Base-by-base conservation (phyloP, 306 rosid genomes). In the Lathyrus sativus region DNA sequence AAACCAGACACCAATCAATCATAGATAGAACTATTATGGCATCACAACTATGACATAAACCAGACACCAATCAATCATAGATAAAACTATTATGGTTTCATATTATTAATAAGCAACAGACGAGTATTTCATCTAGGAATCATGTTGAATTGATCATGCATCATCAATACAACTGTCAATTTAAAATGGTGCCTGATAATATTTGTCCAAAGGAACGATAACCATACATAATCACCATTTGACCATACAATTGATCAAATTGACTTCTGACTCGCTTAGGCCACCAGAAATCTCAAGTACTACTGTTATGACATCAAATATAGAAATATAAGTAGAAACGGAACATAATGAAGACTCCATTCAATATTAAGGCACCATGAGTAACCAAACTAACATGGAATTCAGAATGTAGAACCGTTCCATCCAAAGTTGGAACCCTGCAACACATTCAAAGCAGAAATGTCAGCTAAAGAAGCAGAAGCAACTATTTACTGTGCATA, bases 401-500 rank as follows among this genome's bases (percentile, higher is more conserved):
- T 42, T 76, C 78, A 90, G 77, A 93, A 85, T 62, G 97, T 89
- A 29, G 95, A 58, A 19, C 96, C 98, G n/a, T 92, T 89, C 95
- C 95, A 89, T 62, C 98, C 98, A 43, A 92, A 77, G 91, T 89
- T 70, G 19, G 95, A 88, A 62, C 96, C 98, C 98, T 89, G 92
- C 86, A 72, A 17, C 74, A 79, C 67, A 67, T 50, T 57, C 26
- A 65, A 50, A 53, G 60, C 78, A 76, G 28, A 78, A 41, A 46
- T 33, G 15, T 49, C 62, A 67, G 49, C 13, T 37, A 44, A 24
- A 24, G 35, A 17, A 57, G 5, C 26, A 26, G 49, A 65, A 44
- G 58, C 24, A 38, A 56, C 28, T 31, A 65, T 7, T 57, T 50
- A 35, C 11, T 19, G 7, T 17, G 43, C 61, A 55, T 54, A 49